A percentile compares a stretch with the other conserved stretches of the same genome.
Conservation (phyloP, 805 yeast genomes). For the Suhomyces sp. region DNA sequence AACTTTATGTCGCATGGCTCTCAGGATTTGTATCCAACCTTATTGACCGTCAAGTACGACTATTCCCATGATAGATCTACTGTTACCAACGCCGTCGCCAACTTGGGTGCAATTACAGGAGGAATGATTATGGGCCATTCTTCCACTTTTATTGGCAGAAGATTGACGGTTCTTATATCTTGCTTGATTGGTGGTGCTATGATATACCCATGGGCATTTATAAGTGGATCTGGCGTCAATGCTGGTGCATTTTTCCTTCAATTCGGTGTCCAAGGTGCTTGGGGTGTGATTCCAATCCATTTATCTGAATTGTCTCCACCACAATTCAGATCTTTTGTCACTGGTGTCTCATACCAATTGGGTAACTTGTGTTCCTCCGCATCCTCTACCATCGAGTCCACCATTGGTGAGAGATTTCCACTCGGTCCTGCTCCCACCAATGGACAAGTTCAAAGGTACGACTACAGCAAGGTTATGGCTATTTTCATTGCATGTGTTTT, state of each 20-base stretch:
- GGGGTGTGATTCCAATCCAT: constrained; percentile 67
- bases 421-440: constrained; percentile 16
- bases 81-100: constrained; percentile 40
- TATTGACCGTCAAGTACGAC: constrained; percentile 32
- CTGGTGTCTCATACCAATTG: constrained; percentile 63
- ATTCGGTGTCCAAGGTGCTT: constrained; percentile 64
- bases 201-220: constrained; percentile 40
- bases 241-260: constrained; percentile 63
- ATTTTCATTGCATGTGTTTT: constrained; percentile 65
- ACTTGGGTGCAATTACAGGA: constrained; percentile 41
- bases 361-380: constrained; percentile 70
- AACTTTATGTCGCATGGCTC: constrained; percentile 43
- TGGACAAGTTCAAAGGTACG: constrained; percentile 24
- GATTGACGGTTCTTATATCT: constrained; percentile 33
- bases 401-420: constrained; percentile 54
- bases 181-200: constrained; percentile 36
- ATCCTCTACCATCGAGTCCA: constrained; percentile 65
- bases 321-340: constrained; percentile 58
- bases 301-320: constrained; percentile 61
- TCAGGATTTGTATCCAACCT: constrained; percentile 42
- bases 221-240: constrained; percentile 40
- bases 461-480: constrained; percentile 63
- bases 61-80: constrained; percentile 33
- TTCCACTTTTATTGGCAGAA: constrained; percentile 36
- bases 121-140: constrained; percentile 45